Evolutionary conservation across 23 red algal genomes (phyloP), one percentile per base, ranked within the genome.

Genomic region (Chondrus crispus): DNA sequence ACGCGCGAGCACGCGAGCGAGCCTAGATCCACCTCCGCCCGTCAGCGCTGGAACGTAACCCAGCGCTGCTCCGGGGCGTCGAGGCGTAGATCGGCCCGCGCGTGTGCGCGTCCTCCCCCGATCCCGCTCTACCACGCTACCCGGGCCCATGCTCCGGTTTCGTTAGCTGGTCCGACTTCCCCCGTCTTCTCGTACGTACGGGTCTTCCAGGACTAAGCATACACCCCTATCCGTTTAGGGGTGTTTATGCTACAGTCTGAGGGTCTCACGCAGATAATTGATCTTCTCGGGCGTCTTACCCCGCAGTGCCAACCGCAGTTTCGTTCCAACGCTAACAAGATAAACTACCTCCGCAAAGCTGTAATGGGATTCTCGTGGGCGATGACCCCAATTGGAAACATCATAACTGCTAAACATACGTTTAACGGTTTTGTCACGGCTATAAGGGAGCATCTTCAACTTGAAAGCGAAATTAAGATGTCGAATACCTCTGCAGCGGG

Each of bases 351-450:
- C 14, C 66, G 85, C 26, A 88, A 88, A 26, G 1, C 42, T 30
- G 85, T 75, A 22, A 18, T 88, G 0, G 48, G 68, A 9, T 28
- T 32, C 20, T 53, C 66, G 32, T 91, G 88, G 88, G 88, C 88
- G 6, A 82, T 74, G 45, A 9, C 7, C 11, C 37, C 74, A 35
- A 82, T 90, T 13, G 47, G 86, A 24, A 64, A 60, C 69, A 90
- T 60, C 28, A 55, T 80, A 16, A 80, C 55, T 4, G 46, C 43
- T 19, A 55, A 80, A 72, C 68, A 90, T 41, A 62, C 46, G 36
- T 79, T 90, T 62, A 78, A 68, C 44, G 47, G 43, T 18, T 90
- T 79, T 79, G 53, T 66, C 3, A 90, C 86, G 14, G 86, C 46
- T 16, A 40, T 90, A 19, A 4, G 49, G 16, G 86, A 90, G 68